Evolutionary conservation across 345 rosid genomes (phyloP).

Genomic region (Physaria fendleri): DNA sequence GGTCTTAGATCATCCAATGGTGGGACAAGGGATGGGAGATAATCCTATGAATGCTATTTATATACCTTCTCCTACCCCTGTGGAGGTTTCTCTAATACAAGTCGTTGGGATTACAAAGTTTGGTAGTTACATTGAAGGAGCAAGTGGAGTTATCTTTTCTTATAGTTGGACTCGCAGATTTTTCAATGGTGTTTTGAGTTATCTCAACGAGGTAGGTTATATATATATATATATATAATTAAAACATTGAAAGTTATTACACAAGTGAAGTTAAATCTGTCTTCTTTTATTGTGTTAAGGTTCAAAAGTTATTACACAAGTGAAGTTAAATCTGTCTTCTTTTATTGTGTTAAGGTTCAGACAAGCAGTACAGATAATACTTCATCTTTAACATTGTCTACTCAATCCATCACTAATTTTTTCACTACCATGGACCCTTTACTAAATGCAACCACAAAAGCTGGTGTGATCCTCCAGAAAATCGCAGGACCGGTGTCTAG

Average conservation of each 20-base stretch:
- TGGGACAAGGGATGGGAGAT: conserved; percentile 82
- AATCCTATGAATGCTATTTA: conserved; percentile 65
- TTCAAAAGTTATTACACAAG: background rate
- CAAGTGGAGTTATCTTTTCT: conserved; percentile 49
- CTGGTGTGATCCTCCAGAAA: conserved; percentile 49
- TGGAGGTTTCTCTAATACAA: conserved; percentile 55
- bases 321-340: background rate
- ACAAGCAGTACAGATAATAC: conserved; percentile 9
- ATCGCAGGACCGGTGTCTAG: conserved; percentile 49
- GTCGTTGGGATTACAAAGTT: conserved; percentile 57
- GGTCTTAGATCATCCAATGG: conserved; percentile 49
- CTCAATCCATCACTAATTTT: conserved; percentile 30
- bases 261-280: background rate
- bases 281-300: conserved; percentile 1
- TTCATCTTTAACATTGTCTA: conserved; percentile 11
- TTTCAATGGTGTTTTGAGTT: conserved; percentile 24
- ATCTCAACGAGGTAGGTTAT: conserved; percentile 52
- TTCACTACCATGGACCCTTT: conserved; percentile 29
- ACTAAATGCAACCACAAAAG: conserved; percentile 36
- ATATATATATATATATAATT: background rate
- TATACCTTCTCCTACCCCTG: conserved; percentile 55
- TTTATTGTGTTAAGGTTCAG: conserved; percentile 14
- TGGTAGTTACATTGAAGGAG: conserved; percentile 50
- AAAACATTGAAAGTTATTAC: background rate
- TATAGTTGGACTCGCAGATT: conserved; percentile 36